Percentiles rank a stretch among this genome's conserved stretches.
These are phyloP conservation scores for Alloteropsis angusta DNA, from an alignment of 202 grass and related monocot genomes.

Conservation along the genomic window DNA sequence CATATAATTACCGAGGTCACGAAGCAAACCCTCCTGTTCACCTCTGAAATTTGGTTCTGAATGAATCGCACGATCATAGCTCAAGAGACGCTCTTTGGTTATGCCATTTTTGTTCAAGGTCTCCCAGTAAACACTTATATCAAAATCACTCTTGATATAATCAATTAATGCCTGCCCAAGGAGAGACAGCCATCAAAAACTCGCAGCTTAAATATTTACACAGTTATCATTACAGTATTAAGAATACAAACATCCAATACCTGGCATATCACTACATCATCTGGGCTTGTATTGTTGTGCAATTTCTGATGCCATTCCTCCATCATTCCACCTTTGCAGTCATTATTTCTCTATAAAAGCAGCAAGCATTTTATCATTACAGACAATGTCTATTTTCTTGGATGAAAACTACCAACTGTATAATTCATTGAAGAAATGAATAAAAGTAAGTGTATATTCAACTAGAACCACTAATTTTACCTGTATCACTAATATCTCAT, in stretches of 20 bases:
- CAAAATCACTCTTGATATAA: constrained; percentile 81
- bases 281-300: constrained; percentile 97
- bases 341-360: constrained; percentile 81
- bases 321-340: constrained; percentile 96
- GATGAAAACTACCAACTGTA: background rate
- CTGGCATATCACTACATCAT: constrained; percentile 98
- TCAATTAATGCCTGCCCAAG: constrained; percentile 74
- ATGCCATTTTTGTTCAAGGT: constrained; percentile 90
- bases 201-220: constrained; percentile 1
- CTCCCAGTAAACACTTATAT: constrained; percentile 84
- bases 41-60: constrained; percentile 87
- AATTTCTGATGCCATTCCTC: constrained; percentile 99
- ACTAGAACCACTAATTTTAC: constrained; percentile 35
- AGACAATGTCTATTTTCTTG: background rate
- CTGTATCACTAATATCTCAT: constrained; percentile 99
- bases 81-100: constrained; percentile 81
- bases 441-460: constrained; percentile 18
- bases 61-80: constrained; percentile 92
- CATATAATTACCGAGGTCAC: constrained; percentile 73
- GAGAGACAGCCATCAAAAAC: constrained; percentile 30
- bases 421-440: constrained; percentile 12
- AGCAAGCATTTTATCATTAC: constrained; percentile 10
- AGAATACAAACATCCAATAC: constrained; percentile 38
- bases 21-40: constrained; percentile 72
- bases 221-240: background rate